These are phyloP conservation scores for Zangia roseola DNA, from an alignment of 768 basidiomycete genomes.

Conservation along the genomic window DNA sequence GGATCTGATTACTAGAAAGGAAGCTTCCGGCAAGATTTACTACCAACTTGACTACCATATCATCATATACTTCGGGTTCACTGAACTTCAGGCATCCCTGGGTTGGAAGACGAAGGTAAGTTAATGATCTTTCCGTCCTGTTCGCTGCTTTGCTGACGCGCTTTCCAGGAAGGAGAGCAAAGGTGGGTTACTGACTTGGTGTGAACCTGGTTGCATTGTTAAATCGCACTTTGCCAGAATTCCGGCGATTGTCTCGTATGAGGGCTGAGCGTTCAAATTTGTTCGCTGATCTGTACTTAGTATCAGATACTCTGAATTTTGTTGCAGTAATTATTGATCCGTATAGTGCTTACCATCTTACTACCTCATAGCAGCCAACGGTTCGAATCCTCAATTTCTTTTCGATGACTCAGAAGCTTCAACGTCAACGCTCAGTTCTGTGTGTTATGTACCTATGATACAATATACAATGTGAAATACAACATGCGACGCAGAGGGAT, in stretches of 20 bases:
- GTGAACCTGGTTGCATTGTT: neutral
- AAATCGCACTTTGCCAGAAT: neutral
- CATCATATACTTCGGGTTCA: conserved; percentile 8
- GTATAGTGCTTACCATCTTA: too few species aligned
- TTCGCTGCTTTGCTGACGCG: neutral
- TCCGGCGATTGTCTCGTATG: neutral
- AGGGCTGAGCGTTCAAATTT: neutral
- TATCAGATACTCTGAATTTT: too few species aligned
- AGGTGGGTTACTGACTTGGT: neutral
- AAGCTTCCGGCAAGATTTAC: neutral
- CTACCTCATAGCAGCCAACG: too few species aligned
- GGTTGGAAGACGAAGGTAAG: conserved; percentile 11
- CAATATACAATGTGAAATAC: too few species aligned
- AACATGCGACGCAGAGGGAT: too few species aligned
- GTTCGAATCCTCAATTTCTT: too few species aligned
- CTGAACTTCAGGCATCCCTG: conserved; percentile 7
- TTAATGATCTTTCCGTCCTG: neutral
- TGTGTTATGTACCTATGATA: too few species aligned
- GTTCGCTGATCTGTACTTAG: too few species aligned
- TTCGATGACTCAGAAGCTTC: too few species aligned
- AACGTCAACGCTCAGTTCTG: too few species aligned
- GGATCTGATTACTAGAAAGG: neutral
- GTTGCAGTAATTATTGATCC: too few species aligned
- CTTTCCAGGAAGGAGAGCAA: conserved; percentile 1
- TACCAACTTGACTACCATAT: conserved; percentile 17